Evolutionary conservation across 148 eudicot species (phyloP).

Genomic region (Nepenthes mirabilis): DNA sequence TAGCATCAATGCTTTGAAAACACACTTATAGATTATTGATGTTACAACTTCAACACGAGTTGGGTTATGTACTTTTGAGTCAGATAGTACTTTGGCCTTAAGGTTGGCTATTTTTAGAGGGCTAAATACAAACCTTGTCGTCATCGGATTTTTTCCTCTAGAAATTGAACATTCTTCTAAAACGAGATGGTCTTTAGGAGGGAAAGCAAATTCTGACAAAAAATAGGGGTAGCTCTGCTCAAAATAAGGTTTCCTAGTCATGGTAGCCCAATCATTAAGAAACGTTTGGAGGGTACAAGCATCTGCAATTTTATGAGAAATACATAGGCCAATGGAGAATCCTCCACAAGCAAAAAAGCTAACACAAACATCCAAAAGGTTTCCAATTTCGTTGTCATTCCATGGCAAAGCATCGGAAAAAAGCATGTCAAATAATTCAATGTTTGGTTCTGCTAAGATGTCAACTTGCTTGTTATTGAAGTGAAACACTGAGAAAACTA

Average conservation of each 20-base stretch:
- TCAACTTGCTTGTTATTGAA: background rate
- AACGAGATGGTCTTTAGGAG: background rate
- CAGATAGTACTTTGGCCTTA: background rate
- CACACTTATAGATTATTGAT: conserved; percentile 21
- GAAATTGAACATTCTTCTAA: background rate
- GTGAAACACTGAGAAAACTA: conserved; percentile 13
- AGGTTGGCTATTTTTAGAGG: conserved; percentile 5
- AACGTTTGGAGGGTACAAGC: conserved; percentile 7
- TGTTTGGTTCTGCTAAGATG: background rate
- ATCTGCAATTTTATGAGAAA: conserved; percentile 23
- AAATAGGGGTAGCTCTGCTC: background rate
- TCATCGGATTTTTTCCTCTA: background rate
- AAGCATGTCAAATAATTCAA: background rate
- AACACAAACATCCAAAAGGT: conserved; percentile 9
- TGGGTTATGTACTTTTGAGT: conserved; percentile 2
- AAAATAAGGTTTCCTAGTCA: background rate
- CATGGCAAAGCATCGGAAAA: conserved; percentile 1
- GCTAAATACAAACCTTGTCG: conserved; percentile 9
- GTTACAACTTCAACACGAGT: conserved; percentile 33
- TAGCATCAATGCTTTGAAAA: background rate
- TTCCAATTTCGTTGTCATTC: background rate
- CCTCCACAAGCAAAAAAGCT: conserved; percentile 22
- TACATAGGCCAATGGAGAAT: conserved; percentile 8
- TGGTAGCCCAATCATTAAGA: conserved; percentile 21
- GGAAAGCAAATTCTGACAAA: background rate